Evolutionary conservation across 352 stramenopile genomes (phyloP).

Genomic region (Phytophthora fragariaefolia): DNA sequence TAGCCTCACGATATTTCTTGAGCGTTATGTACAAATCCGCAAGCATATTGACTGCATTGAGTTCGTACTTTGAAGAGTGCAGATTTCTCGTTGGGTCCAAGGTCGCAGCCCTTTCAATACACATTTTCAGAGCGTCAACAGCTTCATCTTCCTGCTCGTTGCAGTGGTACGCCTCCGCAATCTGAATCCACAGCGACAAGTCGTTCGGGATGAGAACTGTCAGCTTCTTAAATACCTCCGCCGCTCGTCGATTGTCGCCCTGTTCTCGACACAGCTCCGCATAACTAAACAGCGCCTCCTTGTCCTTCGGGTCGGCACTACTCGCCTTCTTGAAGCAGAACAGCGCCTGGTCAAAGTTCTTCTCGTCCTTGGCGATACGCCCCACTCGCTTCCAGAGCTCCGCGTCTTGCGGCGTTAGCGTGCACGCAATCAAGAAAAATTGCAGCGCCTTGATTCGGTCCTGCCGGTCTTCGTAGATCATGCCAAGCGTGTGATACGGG

Average conservation of each 20-base stretch:
- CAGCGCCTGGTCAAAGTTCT: slow-evolving; percentile 84
- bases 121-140: slow-evolving; percentile 84
- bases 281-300: slow-evolving; percentile 85
- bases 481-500: slow-evolving; percentile 86
- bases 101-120: slow-evolving; percentile 79
- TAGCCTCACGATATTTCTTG: slow-evolving; percentile 83
- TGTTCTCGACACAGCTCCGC: slow-evolving; percentile 80
- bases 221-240: slow-evolving; percentile 85
- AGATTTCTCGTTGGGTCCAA: slow-evolving; percentile 61
- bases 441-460: slow-evolving; percentile 84
- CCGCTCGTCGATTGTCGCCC: slow-evolving; percentile 79
- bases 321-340: slow-evolving; percentile 90
- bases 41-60: slow-evolving; percentile 91
- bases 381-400: slow-evolving; percentile 89
- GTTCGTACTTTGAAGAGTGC: slow-evolving; percentile 79
- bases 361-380: slow-evolving; percentile 86
- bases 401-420: slow-evolving; percentile 78
- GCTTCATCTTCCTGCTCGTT: slow-evolving; percentile 89
- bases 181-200: slow-evolving; percentile 87
- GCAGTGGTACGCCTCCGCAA: slow-evolving; percentile 87
- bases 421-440: slow-evolving; percentile 89
- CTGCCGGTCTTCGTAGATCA: slow-evolving; percentile 89
- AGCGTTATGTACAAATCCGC: slow-evolving; percentile 88
- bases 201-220: slow-evolving; percentile 73
- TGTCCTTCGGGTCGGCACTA: slow-evolving; percentile 80